Base-by-base conservation (phyloP, 441 rosid genomes). In the Mallotus repandus region DNA sequence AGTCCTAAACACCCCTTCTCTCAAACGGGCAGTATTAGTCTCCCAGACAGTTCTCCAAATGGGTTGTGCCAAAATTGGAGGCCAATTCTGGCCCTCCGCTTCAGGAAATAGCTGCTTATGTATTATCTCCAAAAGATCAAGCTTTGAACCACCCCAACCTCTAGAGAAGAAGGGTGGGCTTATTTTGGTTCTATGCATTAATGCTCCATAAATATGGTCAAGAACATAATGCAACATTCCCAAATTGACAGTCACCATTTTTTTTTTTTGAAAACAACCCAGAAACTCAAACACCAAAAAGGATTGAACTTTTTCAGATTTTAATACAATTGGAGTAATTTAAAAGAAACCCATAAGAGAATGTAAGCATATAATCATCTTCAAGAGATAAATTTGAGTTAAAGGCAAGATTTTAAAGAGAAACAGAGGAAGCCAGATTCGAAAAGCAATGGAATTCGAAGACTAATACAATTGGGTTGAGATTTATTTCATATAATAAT, bases 61-160 rank as follows among this genome's bases (percentile, higher is more conserved):
- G 8, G 98, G 98, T 70, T 81, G 87, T 14, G 91, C 76, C 86
- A 86, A 62, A 50, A 71, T 77, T 2, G 97, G 99, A 53, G 95
- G 92, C 95, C 88, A 86, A 69, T 84, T 93, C 57, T 85, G 95
- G 43, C 91, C 91, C 54, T 81, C 86, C 10, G 77, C 76, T 32
- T 89, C 88, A 4, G 97, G 98, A 78, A 91, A 96, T 35, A 96
- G 79, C 77, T 91, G 86, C 63, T 84, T 76, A 25, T 89, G 87
- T 89, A 96, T 83, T 64, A 85, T 87, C 86, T 93, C 98, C 70
- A 96, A 82, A 63, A 96, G 84, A 58, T 85, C 94, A 52, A 93
- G 98, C 87, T 93, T 89, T 4, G 89, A 77, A 22, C 98, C 97
- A 50, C 98, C 98, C 97, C 99, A 96, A 5, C 99, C 99, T 66